Percentiles rank a stretch among this genome's conserved stretches.
Evolutionary conservation across 345 rosid species (phyloP).

Genomic region (Alliaria petiolata): DNA sequence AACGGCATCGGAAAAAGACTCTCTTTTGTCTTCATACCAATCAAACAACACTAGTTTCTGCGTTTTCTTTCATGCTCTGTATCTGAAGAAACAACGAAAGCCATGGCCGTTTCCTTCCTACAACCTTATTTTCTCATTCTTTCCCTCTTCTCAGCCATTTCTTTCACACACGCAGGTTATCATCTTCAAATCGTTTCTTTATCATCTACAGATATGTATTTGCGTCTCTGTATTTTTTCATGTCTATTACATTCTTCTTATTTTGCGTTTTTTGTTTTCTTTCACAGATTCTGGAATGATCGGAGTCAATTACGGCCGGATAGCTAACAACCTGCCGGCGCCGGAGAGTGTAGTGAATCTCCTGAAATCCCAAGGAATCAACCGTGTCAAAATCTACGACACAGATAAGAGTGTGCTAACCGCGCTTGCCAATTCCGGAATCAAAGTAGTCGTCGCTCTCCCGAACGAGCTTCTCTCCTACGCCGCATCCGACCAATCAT

Average conservation of each 20-base stretch:
- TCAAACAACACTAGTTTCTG: neutral
- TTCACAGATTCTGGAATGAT: conserved; percentile 42
- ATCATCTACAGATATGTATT: neutral
- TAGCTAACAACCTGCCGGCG: conserved; percentile 66
- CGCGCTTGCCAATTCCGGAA: conserved; percentile 55
- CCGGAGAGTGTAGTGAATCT: conserved; percentile 67
- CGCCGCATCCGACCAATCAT: conserved; percentile 60
- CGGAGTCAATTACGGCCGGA: conserved; percentile 79
- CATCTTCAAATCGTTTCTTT: no score
- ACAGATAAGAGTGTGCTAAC: conserved; percentile 56
- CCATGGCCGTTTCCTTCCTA: conserved; percentile 6
- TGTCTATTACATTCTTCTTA: neutral
- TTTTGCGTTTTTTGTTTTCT: neutral
- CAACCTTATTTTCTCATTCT: conserved; percentile 18
- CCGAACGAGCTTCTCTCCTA: conserved; percentile 77
- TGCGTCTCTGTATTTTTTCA: neutral
- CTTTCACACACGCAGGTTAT: conserved; percentile 36
- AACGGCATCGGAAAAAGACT: neutral
- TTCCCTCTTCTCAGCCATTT: conserved; percentile 25
- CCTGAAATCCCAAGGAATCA: conserved; percentile 51
- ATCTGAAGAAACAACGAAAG: neutral
- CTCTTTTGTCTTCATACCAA: neutral
- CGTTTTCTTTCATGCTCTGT: conserved; percentile 17
- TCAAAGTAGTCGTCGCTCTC: conserved; percentile 56
- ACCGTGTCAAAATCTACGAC: conserved; percentile 62